Base-by-base conservation (phyloP, 2,329 filamentous ascomycete genomes). In the Cercospora brassicicola region DNA sequence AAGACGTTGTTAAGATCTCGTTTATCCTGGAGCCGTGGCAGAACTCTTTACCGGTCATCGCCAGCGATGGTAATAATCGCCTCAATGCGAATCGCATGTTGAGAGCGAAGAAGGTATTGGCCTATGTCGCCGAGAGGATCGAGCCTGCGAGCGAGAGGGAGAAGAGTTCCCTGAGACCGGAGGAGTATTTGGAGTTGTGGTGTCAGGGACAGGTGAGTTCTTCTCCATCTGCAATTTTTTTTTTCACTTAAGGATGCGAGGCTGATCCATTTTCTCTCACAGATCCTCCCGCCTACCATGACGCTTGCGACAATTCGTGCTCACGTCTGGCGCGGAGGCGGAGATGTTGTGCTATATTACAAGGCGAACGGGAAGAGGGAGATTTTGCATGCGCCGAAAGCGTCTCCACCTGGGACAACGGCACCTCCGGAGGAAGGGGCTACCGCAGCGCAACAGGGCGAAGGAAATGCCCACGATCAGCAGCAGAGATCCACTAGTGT, bases 81-180 rank as follows among this genome's bases (percentile, higher is more conserved):
- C 85, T 99, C 62, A 99, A 98, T 78, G 95, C 95, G 10, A 99
- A 98, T 77, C 88, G 94, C 65, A 98, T 99, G 95, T 85, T 99
- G 61, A 88, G 95, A 57, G 93, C 96, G 3, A 94, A 93, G 82
- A 99, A 99, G 84, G 95, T 99, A 23, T 82, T 98, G 67, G 88
- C 89, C 0, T 99, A 99, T 75, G 88, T 99, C 18, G 92, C 93
- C 0, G 95, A 99, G 80, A 87, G 94, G 64, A 94, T 99, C 67
- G 94, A 98, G 74, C 85, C 84, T 3, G 79, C 85, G n/a, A 82
- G 86, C 0, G 84, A 62, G 8, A 42, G 67, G n/a, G 66, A 62
- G 48, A 66, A 51, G 3, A 86, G 89, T 9, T 82, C 88, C 62
- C 39, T 96, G 76, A 90, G 87, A 75, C 92, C 94, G 0, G 94